Evolutionary conservation across 768 basidiomycete species (phyloP).

Genomic region (Pulveroboletus frians): DNA sequence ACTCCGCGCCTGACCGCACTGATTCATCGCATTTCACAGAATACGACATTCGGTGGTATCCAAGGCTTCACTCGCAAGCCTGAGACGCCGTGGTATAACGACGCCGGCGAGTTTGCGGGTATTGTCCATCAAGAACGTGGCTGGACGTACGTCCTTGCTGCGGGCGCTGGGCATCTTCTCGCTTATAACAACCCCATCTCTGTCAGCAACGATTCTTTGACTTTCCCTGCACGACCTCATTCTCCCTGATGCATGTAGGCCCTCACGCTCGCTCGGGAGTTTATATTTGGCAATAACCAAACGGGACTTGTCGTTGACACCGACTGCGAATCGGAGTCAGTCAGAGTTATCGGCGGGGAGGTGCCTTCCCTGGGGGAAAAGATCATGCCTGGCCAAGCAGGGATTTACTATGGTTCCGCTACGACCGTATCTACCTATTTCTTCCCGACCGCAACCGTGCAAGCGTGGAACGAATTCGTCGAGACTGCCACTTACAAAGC

Average conservation of each 20-base stretch:
- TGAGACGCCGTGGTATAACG: constrained; percentile 62
- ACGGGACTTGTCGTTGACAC: constrained; percentile 49
- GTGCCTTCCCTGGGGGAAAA: constrained; percentile 40
- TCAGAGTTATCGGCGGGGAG: constrained; percentile 47
- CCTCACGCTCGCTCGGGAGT: constrained; percentile 57
- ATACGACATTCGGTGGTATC: constrained; percentile 74
- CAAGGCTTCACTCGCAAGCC: constrained; percentile 69
- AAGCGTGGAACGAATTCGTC: constrained; percentile 52
- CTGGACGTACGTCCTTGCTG: constrained; percentile 41
- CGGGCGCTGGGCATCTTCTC: constrained; percentile 39
- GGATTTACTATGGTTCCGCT: constrained; percentile 50
- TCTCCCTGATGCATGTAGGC: constrained; percentile 36
- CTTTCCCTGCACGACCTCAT: background rate
- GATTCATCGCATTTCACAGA: constrained; percentile 34
- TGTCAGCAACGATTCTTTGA: constrained; percentile 36
- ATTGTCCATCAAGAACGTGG: constrained; percentile 72
- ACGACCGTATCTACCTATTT: constrained; percentile 49
- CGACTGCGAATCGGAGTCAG: constrained; percentile 17
- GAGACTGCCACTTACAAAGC: constrained; percentile 30
- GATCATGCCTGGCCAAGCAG: constrained; percentile 50
- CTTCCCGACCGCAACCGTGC: constrained; percentile 50
- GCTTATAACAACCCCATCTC: constrained; percentile 33
- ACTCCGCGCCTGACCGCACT: background rate
- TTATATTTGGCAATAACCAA: constrained; percentile 56
- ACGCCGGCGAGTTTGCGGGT: constrained; percentile 54